Conservation (phyloP, 352 stramenopile species). For the Salisapilia sapeloensis region DNA sequence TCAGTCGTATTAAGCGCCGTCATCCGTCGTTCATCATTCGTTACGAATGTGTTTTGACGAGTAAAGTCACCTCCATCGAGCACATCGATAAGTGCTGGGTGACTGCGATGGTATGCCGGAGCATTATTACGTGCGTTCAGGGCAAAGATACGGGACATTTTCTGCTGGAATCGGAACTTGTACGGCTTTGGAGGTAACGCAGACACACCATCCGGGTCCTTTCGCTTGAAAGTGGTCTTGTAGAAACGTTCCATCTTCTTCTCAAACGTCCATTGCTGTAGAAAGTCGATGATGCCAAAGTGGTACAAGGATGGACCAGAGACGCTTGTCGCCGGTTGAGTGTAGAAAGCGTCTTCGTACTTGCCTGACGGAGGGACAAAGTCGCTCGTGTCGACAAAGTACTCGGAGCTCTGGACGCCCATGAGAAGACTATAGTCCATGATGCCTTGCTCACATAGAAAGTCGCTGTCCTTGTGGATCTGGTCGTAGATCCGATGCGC, state of each 20-base stretch:
- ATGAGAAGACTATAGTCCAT: conserved; percentile 89
- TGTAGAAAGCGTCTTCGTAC: conserved; percentile 53
- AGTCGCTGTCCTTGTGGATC: conserved; percentile 79
- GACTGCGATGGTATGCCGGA: conserved; percentile 51
- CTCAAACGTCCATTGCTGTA: conserved; percentile 83
- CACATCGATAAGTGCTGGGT: conserved; percentile 64
- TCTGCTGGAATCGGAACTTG: conserved; percentile 84
- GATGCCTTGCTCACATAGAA: conserved; percentile 78
- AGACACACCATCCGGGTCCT: conserved; percentile 75
- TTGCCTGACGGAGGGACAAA: conserved; percentile 9
- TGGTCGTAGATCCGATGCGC: conserved; percentile 77
- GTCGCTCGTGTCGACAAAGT: conserved; percentile 71
- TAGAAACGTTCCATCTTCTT: conserved; percentile 87
- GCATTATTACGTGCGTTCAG: conserved; percentile 47
- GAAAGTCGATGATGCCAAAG: conserved; percentile 85
- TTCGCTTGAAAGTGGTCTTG: conserved; percentile 79
- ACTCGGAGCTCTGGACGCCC: conserved; percentile 80
- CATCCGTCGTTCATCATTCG: conserved; percentile 21
- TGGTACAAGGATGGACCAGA: conserved; percentile 80
- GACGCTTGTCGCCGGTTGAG: conserved; percentile 70
- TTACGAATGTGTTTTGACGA: conserved; percentile 24
- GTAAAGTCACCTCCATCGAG: conserved; percentile 63
- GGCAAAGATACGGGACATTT: conserved; percentile 80
- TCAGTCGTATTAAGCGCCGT: too few species aligned
- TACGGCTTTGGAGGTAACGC: conserved; percentile 80